Percentiles rank a stretch among this genome's conserved stretches.
Evolutionary conservation across 2,329 filamentous ascomycete genomes (phyloP).

Genomic region (Pleoardoris graminearum): DNA sequence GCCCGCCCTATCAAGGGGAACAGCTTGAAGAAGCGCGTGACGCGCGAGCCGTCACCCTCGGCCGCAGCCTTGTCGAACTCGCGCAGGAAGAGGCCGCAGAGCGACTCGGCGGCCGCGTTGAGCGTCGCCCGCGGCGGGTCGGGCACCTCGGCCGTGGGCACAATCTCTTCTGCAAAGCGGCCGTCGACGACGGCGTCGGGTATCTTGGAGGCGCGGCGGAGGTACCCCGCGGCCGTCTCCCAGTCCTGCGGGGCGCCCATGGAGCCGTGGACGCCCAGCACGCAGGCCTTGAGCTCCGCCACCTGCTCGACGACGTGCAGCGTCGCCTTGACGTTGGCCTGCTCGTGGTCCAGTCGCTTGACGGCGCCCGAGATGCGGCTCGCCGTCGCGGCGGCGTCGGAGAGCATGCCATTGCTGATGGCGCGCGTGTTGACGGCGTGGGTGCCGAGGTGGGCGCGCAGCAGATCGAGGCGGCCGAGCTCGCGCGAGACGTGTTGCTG

Average conservation of each 20-base stretch:
- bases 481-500: conserved; percentile 87
- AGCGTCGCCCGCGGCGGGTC: conserved; percentile 87
- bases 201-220: conserved; percentile 79
- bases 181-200: conserved; percentile 80
- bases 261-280: conserved; percentile 88
- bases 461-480: conserved; percentile 81
- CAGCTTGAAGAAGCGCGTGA: conserved; percentile 96
- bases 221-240: conserved; percentile 92
- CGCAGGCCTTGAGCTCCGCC: conserved; percentile 93
- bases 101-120: conserved; percentile 81
- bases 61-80: conserved; percentile 92
- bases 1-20: conserved; percentile 91
- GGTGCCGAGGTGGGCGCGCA: conserved; percentile 83
- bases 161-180: conserved; percentile 86
- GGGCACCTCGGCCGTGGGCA: conserved; percentile 93
- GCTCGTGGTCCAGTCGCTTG: conserved; percentile 85
- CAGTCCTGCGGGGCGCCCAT: conserved; percentile 99
- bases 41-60: conserved; percentile 83
- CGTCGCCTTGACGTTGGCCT: conserved; percentile 87
- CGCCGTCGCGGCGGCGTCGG: conserved; percentile 81
- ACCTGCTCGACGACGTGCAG: conserved; percentile 93
- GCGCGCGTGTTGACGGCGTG: conserved; percentile 82
- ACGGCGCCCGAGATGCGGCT: conserved; percentile 84
- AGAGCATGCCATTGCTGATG: conserved; percentile 89
- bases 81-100: conserved; percentile 86